A percentile compares a stretch with the other conserved stretches of the same genome.
Evolutionary conservation across 306 rosid genomes (phyloP).

Genomic region (Alnus rubra): DNA sequence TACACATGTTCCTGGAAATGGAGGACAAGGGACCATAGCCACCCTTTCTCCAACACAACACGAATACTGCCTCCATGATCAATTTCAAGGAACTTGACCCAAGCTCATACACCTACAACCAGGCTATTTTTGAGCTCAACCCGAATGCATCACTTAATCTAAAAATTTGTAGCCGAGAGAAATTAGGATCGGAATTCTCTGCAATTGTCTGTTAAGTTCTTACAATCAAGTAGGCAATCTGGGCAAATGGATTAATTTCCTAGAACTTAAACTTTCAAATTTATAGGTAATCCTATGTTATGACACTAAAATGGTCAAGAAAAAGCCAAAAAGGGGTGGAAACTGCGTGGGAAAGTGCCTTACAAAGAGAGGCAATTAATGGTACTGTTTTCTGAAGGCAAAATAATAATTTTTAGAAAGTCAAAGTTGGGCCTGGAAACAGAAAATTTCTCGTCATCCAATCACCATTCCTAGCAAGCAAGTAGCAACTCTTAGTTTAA

Average conservation of each 20-base stretch:
- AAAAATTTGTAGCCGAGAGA: too few relatives aligned
- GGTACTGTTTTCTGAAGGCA: neutral
- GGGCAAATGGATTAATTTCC: too few relatives aligned
- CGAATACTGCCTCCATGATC: too few relatives aligned
- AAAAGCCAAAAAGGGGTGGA: neutral
- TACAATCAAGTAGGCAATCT: too few relatives aligned
- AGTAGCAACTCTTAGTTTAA: neutral
- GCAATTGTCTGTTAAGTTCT: too few relatives aligned
- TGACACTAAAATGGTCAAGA: neutral
- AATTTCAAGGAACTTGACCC: too few relatives aligned
- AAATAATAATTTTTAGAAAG: conserved; percentile 10
- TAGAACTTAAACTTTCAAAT: too few relatives aligned
- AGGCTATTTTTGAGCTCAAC: too few relatives aligned
- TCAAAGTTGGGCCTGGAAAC: neutral
- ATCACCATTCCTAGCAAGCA: neutral
- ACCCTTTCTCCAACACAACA: neutral
- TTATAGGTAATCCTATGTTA: neutral
- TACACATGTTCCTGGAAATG: neutral
- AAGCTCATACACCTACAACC: too few relatives aligned
- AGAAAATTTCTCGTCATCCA: neutral
- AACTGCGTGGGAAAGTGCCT: neutral
- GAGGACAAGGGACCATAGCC: neutral
- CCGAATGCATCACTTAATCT: too few relatives aligned
- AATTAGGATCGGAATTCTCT: too few relatives aligned
- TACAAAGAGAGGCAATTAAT: neutral